Percentiles rank a stretch among this genome's conserved stretches.
These are phyloP conservation scores for Hemisphaericaspora nanyangensis DNA, from an alignment of 805 yeast species.

Conservation along the genomic window DNA sequence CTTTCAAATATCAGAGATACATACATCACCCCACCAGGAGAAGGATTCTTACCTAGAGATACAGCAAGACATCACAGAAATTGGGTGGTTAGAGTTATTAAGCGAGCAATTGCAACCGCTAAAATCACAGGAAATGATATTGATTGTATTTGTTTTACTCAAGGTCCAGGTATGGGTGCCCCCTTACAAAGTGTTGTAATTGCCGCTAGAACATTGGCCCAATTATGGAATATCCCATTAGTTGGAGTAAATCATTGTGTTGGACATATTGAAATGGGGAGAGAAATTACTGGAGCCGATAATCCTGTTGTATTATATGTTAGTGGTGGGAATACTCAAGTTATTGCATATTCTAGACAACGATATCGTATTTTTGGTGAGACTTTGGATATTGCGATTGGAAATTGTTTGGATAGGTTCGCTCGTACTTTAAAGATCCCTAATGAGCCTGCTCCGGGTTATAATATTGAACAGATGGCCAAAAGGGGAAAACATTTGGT, in stretches of 20 bases:
- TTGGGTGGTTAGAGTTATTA: conserved; percentile 83
- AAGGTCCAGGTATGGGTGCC: conserved; percentile 99
- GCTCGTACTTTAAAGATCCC: conserved; percentile 87
- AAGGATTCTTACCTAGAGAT: conserved; percentile 94
- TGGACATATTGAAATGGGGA: conserved; percentile 98
- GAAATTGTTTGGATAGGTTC: conserved; percentile 93
- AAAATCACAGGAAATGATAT: conserved; percentile 46
- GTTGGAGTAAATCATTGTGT: conserved; percentile 97
- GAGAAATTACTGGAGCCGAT: conserved; percentile 96
- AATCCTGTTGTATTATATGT: conserved; percentile 97
- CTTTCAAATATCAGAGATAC: conserved; percentile 93
- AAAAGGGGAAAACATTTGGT: conserved; percentile 61
- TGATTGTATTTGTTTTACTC: conserved; percentile 88
- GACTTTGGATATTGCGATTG: conserved; percentile 95
- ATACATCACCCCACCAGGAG: conserved; percentile 95
- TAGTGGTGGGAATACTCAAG: conserved; percentile 98
- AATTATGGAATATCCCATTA: conserved; percentile 77
- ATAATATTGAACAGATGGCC: conserved; percentile 93
- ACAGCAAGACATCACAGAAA: conserved; percentile 95
- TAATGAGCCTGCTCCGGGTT: conserved; percentile 96
- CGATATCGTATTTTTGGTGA: conserved; percentile 98
- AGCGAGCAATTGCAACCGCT: conserved; percentile 62
- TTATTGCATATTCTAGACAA: conserved; percentile 92
- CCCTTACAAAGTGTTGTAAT: conserved; percentile 91
- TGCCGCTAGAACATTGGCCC: conserved; percentile 82